Evolutionary conservation across 2,329 filamentous ascomycete genomes (phyloP), one percentile per base, ranked within the genome.

Genomic region (Fusarium camptoceras): DNA sequence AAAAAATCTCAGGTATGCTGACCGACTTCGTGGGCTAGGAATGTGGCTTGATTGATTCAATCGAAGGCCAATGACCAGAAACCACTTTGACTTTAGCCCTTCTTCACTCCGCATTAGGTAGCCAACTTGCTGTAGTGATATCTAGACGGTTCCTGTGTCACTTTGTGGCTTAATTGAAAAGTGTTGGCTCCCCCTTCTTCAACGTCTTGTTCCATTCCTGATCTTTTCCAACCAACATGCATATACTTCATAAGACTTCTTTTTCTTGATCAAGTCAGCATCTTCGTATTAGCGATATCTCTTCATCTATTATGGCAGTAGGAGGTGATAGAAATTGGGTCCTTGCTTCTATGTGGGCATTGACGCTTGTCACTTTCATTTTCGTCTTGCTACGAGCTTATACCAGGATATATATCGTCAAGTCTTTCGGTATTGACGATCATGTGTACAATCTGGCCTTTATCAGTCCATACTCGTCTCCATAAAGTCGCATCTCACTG

Each of bases 371-470:
- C 12, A 63, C 71, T 20, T 49, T 78, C 6, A 22, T 74, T 28
- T 78, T 82, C 50, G 77, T 81, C 9, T 47, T 64, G 11, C 74
- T 81, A 1, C 78, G 80, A 5, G 70, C 79, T 2, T 83, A 82
- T 54, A 82, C 80, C 2, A 77, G 81, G 41, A 20, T 77, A 4
- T 58, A 72, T 24, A 56, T 78, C 10, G 67, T 82, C 14, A 69
- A 70, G 2, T 72, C 72, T 0, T 76, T 76, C 18, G 80, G 79
- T 4, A 42, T 78, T 3, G 80, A 82, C 37, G 76, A 81, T 46
- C 76, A 79, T 28, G 76, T 80, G 12, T 81, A 81, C 68, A 71
- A 66, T 3, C 7, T 72, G n/a, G 65, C 68, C 3, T 71, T 70
- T 46, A 70, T 74, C 14, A 39, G 70, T 54, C 4, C 5, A 24